A percentile compares a stretch with the other conserved stretches of the same genome.
phyloP scores from a whole-genome alignment of 2,329 filamentous ascomycete species.

The Hansfordia pulvinata region DNA sequence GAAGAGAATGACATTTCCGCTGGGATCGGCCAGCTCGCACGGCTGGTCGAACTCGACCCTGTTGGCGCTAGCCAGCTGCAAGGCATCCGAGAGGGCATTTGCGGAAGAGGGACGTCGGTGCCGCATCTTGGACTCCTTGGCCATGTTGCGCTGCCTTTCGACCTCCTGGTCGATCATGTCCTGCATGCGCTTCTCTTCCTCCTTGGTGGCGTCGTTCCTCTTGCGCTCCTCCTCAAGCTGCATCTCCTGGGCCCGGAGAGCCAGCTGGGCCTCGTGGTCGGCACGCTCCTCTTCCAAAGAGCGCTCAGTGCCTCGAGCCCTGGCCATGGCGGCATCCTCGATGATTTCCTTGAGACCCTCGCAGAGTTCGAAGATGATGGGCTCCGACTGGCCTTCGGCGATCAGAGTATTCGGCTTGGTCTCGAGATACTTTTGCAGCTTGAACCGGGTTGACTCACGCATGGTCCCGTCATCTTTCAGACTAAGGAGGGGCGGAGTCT shows the following conservation, averaged over 20 bases:
- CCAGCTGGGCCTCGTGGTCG: conserved; percentile 62
- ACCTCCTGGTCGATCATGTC: conserved; percentile 63
- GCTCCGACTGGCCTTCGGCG: conserved; percentile 34
- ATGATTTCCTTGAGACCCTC: conserved; percentile 61
- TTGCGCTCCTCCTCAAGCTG: conserved; percentile 37
- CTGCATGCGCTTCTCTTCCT: conserved; percentile 58
- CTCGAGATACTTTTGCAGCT: conserved; percentile 52
- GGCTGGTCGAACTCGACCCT: conserved; percentile 52
- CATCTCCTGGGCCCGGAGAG: conserved; percentile 43
- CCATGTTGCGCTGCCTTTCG: conserved; percentile 49
- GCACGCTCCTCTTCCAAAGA: conserved; percentile 84
- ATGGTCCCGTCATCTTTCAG: conserved; percentile 52
- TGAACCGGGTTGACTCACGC: conserved; percentile 56
- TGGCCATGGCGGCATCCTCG: conserved; percentile 72
- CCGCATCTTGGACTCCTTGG: conserved; percentile 50
- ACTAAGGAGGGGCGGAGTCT: conserved; percentile 60
- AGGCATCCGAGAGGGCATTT: conserved; percentile 19
- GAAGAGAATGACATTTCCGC: conserved; percentile 53
- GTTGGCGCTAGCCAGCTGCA: conserved; percentile 15
- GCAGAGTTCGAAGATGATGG: conserved; percentile 52
- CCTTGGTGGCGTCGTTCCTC: conserved; percentile 40
- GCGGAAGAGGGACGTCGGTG: conserved; percentile 32
- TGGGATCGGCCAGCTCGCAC: conserved; percentile 47
- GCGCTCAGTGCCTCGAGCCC: conserved; percentile 58
- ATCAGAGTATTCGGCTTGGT: conserved; percentile 40